Percentiles rank a stretch among this genome's conserved stretches.
These are phyloP conservation scores for Trebouxia gelatinosa DNA, from an alignment of 163 green algal genomes.

Conservation along the genomic window DNA sequence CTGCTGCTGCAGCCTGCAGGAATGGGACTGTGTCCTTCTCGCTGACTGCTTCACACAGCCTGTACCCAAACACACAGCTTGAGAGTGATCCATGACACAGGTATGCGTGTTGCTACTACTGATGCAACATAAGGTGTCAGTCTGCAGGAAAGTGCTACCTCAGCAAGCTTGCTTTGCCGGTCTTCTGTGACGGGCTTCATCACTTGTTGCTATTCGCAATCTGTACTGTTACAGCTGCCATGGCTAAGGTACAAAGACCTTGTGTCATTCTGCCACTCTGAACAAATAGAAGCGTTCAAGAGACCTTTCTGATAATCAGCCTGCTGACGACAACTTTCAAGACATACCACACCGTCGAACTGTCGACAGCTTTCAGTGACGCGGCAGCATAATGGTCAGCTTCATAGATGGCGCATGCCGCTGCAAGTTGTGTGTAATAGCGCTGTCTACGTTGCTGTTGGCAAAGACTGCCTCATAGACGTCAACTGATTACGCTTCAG, in stretches of 20 bases:
- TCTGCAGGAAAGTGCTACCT: not conserved
- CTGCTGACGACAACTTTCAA: too few relatives aligned
- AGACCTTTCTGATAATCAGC: not conserved
- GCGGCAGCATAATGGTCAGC: not conserved
- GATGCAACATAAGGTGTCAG: not conserved
- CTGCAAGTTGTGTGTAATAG: not conserved
- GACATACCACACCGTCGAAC: too few relatives aligned
- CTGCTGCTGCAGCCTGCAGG: constrained; percentile 44
- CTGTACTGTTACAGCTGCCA: too few relatives aligned
- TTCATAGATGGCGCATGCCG: not conserved
- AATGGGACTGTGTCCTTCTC: constrained; percentile 31
- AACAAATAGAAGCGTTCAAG: not conserved
- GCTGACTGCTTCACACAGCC: constrained; percentile 31
- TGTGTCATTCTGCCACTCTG: not conserved
- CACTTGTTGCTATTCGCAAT: not conserved
- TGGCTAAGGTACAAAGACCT: not conserved
- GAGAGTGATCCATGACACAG: not conserved
- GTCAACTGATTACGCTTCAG: too few relatives aligned
- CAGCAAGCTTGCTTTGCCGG: not conserved
- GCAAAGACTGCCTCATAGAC: too few relatives aligned
- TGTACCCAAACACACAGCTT: constrained; percentile 36
- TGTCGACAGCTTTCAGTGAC: too few relatives aligned
- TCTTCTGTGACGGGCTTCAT: not conserved
- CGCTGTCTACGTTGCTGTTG: too few relatives aligned
- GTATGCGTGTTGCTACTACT: not conserved